Percentiles rank a stretch among this genome's conserved stretches.
Evolutionary conservation across 108 stramenopile species (phyloP).

Genomic region (Nannochloropsis salina): DNA sequence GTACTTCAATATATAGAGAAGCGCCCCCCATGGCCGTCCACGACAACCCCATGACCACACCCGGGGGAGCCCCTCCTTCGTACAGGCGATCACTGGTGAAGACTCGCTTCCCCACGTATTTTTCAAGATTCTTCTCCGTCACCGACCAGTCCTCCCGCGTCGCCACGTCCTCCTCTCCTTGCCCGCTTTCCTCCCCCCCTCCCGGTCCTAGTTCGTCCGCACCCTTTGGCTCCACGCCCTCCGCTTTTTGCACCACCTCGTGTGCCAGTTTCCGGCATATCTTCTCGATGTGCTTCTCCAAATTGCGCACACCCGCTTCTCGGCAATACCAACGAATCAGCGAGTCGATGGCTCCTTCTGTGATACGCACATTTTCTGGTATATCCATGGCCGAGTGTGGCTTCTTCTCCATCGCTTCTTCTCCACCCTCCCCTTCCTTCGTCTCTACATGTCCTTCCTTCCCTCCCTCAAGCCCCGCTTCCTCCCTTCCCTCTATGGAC

Average conservation of each 20-base stretch:
- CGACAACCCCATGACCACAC: conserved; percentile 95
- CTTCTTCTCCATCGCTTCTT: conserved; percentile 8
- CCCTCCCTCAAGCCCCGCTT: conserved; percentile 31
- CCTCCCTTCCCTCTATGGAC: conserved; percentile 23
- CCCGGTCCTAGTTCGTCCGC: conserved; percentile 26
- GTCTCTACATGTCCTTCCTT: conserved; percentile 30
- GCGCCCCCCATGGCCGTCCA: conserved; percentile 95
- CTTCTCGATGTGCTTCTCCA: conserved; percentile 90
- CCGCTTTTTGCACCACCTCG: conserved; percentile 71
- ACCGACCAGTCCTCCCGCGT: conserved; percentile 44
- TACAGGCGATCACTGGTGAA: conserved; percentile 86
- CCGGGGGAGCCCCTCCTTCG: conserved; percentile 71
- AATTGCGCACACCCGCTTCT: conserved; percentile 91
- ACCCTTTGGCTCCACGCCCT: conserved; percentile 45
- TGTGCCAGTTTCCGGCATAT: conserved; percentile 80
- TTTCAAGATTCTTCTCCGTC: conserved; percentile 67
- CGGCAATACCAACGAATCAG: conserved; percentile 91
- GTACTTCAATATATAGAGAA: conserved; percentile 92
- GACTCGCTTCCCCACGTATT: conserved; percentile 88
- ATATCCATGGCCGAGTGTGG: conserved; percentile 44
- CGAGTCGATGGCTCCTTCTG: conserved; percentile 72
- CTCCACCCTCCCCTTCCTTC: neutral
- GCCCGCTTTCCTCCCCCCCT: neutral
- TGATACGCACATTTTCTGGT: conserved; percentile 63
- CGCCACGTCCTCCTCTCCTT: neutral